Conservation (phyloP, 2,329 filamentous ascomycete genomes). For the Orbilia brochopaga region DNA sequence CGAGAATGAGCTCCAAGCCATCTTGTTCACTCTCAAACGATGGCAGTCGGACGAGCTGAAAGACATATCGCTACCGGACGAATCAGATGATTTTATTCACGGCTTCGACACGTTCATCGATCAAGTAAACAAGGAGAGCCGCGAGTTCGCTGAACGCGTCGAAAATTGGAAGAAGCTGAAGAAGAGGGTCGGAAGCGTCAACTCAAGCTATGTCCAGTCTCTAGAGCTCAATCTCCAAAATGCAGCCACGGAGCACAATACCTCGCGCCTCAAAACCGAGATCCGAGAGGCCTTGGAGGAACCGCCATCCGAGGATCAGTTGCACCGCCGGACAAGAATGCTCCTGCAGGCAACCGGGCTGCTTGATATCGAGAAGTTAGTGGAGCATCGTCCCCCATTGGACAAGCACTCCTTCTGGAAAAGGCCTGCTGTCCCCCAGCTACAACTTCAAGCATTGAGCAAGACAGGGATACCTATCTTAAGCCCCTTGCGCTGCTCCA, state of each 20-base stretch:
- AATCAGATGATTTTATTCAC: constrained; percentile 56
- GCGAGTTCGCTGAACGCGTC: constrained; percentile 54
- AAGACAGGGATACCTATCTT: constrained; percentile 41
- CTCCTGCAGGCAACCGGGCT: constrained; percentile 57
- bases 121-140: constrained; percentile 56
- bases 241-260: constrained; percentile 34
- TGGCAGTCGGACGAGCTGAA: constrained; percentile 56
- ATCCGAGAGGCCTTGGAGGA: constrained; percentile 46
- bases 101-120: constrained; percentile 59
- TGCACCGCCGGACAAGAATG: constrained; percentile 54
- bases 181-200: not conserved
- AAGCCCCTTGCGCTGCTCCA: constrained; percentile 31
- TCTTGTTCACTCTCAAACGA: constrained; percentile 57
- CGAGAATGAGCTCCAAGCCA: constrained; percentile 56
- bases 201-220: not conserved
- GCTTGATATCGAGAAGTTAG: constrained; percentile 59
- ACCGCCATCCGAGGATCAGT: constrained; percentile 13
- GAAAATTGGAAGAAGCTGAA: constrained; percentile 49
- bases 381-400: constrained; percentile 56
- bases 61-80: constrained; percentile 51
- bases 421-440: constrained; percentile 53
- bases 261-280: constrained; percentile 52
- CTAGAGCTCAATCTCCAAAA: not conserved
- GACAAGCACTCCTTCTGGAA: constrained; percentile 54
- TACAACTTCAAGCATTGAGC: constrained; percentile 16